Percentiles rank a stretch among this genome's conserved stretches.
Conservation (phyloP, 176 grass and related monocot species). For the Triticum timopheevii region DNA sequence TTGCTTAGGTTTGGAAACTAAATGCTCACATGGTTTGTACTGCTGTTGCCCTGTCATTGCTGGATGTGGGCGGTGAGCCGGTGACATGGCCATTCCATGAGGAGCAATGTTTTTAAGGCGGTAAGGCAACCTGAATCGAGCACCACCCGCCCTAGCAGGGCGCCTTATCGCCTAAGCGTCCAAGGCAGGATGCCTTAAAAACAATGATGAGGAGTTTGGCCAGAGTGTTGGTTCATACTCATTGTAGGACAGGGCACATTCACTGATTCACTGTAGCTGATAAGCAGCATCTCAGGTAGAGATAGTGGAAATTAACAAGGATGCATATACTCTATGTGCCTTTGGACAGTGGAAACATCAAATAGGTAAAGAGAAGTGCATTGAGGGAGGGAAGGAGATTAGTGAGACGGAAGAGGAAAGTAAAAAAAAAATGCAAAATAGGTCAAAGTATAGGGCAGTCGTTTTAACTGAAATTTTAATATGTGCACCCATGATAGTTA, state of each 20-base stretch:
- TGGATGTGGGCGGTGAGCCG: background rate
- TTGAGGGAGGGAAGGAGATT: background rate
- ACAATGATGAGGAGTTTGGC: background rate
- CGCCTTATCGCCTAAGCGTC: too few relatives aligned
- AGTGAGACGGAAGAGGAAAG: background rate
- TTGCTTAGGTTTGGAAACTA: constrained; percentile 23
- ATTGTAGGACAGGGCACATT: background rate
- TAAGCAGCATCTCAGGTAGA: background rate
- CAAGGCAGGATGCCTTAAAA: too few relatives aligned
- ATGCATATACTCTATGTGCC: background rate
- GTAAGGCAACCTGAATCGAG: too few relatives aligned
- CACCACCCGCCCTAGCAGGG: too few relatives aligned
- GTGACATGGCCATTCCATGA: background rate
- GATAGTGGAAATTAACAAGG: background rate
- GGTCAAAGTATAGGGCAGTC: background rate
- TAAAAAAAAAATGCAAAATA: background rate
- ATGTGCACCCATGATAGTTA: background rate
- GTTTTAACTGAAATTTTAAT: background rate
- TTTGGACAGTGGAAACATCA: background rate
- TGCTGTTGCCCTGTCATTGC: background rate
- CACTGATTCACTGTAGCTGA: background rate
- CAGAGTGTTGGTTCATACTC: background rate
- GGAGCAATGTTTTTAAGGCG: too few relatives aligned
- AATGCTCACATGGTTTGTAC: background rate
- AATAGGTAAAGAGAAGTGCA: background rate